phyloP scores from a whole-genome alignment of 176 grass and related monocot species.

The Urochloa ruziziensis region DNA sequence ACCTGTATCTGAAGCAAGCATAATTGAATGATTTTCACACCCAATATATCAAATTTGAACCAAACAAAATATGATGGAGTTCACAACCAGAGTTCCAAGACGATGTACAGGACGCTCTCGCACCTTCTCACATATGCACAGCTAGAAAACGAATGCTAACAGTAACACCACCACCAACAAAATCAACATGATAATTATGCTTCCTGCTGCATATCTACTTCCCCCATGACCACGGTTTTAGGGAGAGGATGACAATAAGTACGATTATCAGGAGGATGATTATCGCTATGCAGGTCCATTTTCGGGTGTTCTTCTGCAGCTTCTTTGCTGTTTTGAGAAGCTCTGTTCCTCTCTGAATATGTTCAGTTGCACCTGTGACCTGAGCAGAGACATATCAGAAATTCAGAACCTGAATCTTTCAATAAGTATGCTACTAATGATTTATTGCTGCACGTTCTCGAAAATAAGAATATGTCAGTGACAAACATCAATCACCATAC shows the following conservation, averaged over 20 bases:
- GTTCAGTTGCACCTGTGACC: constrained; percentile 55
- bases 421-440: not conserved
- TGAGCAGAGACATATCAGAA: constrained; percentile 45
- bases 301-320: constrained; percentile 68
- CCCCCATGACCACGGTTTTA: constrained; percentile 66
- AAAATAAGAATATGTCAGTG: not conserved
- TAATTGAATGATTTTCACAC: not conserved
- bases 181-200: not conserved
- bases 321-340: constrained; percentile 55
- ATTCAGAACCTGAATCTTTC: not conserved
- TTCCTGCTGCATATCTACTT: constrained; percentile 26
- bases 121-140: not conserved
- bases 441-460: not conserved
- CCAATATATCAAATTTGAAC: not conserved
- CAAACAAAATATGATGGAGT: not conserved
- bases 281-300: constrained; percentile 71
- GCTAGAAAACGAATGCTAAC: not conserved
- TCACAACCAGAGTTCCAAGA: not conserved
- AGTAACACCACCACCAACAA: not conserved
- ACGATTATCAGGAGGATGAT: constrained; percentile 60
- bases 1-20: not conserved
- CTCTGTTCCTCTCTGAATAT: constrained; percentile 48
- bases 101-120: not conserved
- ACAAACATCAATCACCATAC: constrained; percentile 29
- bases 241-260: constrained; percentile 36